A percentile compares a stretch with the other conserved stretches of the same genome.
Evolutionary conservation across 768 basidiomycete genomes (phyloP).

Genomic region (Mrakia gelida): DNA sequence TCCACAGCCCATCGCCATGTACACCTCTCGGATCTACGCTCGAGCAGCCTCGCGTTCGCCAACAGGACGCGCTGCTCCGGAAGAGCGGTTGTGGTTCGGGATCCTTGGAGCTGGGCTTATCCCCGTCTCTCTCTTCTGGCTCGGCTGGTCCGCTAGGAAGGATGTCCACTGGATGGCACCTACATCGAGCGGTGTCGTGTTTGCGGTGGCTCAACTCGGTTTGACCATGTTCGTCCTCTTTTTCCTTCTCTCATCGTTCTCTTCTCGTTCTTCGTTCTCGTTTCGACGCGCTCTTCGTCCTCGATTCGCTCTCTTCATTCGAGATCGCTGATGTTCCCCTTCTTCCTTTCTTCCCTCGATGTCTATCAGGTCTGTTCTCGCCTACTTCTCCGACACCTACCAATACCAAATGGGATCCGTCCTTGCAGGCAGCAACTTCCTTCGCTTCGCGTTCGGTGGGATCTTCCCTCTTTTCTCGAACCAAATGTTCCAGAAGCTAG

Average conservation of each 20-base stretch:
- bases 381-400: slow-evolving; percentile 26
- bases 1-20: slow-evolving; percentile 20
- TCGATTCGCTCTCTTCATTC: too few species aligned
- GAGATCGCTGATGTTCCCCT: background rate
- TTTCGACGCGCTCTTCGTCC: too few species aligned
- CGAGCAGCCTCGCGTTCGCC: slow-evolving; percentile 11
- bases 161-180: slow-evolving; percentile 30
- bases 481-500: slow-evolving; percentile 29
- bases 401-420: slow-evolving; percentile 21
- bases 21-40: background rate
- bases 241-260: background rate
- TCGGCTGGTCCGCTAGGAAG: slow-evolving; percentile 9
- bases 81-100: slow-evolving; percentile 26
- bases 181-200: background rate
- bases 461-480: slow-evolving; percentile 20
- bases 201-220: slow-evolving; percentile 13
- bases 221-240: slow-evolving; percentile 11
- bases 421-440: slow-evolving; percentile 28
- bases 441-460: slow-evolving; percentile 18
- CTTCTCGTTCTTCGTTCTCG: too few species aligned
- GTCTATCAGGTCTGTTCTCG: slow-evolving; percentile 6
- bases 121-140: slow-evolving; percentile 29
- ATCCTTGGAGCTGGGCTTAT: slow-evolving; percentile 27
- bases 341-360: background rate
- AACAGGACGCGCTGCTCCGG: slow-evolving; percentile 18